phyloP scores from a whole-genome alignment of 495 filamentous ascomycete species.

The Penicillium ochrochloron region DNA sequence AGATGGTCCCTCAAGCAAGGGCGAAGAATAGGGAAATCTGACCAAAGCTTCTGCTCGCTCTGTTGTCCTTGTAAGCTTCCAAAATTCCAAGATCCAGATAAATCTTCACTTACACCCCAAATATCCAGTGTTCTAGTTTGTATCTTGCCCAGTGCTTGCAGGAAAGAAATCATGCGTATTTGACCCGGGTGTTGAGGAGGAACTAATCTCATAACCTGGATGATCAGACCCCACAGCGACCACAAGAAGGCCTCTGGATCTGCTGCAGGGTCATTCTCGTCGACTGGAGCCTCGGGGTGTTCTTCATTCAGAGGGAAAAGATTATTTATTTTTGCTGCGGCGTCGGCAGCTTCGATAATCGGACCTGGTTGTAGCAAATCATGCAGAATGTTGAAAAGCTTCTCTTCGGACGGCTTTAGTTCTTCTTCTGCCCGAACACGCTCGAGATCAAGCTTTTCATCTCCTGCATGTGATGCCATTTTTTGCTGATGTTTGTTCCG shows the following conservation, averaged over 20 bases:
- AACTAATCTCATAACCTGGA: slow-evolving; percentile 8
- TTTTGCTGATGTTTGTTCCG: background rate
- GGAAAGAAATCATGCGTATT: slow-evolving; percentile 7
- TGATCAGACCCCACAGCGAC: slow-evolving; percentile 6
- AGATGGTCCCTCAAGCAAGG: slow-evolving; percentile 13
- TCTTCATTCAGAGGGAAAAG: background rate
- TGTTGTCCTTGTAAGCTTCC: background rate
- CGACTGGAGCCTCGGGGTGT: background rate
- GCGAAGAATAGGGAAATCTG: slow-evolving; percentile 2
- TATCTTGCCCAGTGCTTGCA: slow-evolving; percentile 1
- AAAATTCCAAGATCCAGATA: background rate
- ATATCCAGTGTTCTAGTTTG: background rate
- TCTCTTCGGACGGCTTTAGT: slow-evolving; percentile 5
- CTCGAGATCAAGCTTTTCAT: slow-evolving; percentile 3
- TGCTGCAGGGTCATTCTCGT: background rate
- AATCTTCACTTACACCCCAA: slow-evolving; percentile 1
- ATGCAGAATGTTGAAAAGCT: slow-evolving; percentile 4
- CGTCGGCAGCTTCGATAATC: background rate
- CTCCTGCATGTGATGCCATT: background rate
- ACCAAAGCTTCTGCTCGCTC: slow-evolving; percentile 10
- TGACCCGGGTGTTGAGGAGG: slow-evolving; percentile 7
- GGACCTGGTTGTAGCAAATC: slow-evolving; percentile 6
- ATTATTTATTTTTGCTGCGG: background rate
- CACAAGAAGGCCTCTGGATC: slow-evolving; percentile 8
- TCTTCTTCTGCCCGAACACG: slow-evolving; percentile 1